These are phyloP conservation scores for Lactarius hengduanensis DNA, from an alignment of 768 basidiomycete species.

Conservation along the genomic window DNA sequence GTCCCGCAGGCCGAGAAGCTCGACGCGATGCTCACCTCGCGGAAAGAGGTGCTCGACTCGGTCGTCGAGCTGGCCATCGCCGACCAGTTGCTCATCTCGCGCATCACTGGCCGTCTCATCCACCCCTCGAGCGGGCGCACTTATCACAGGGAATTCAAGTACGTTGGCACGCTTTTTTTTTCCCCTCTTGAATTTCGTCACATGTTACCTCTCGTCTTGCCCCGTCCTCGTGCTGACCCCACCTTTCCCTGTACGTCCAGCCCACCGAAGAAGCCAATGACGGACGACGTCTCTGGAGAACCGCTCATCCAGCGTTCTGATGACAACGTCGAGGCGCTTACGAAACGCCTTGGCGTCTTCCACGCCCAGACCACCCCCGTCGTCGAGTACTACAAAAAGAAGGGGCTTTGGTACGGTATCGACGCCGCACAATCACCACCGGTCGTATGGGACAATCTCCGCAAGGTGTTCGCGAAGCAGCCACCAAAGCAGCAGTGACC, in stretches of 20 bases:
- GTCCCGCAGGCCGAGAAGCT: slow-evolving; percentile 96
- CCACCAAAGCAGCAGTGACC: slow-evolving; percentile 13
- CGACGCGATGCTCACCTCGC: slow-evolving; percentile 79
- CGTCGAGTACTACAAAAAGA: slow-evolving; percentile 91
- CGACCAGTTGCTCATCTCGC: slow-evolving; percentile 93
- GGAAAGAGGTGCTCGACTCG: slow-evolving; percentile 88
- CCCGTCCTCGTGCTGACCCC: background rate
- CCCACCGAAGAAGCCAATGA: slow-evolving; percentile 95
- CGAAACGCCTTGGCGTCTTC: slow-evolving; percentile 85
- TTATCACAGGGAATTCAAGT: slow-evolving; percentile 97
- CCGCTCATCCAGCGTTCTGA: slow-evolving; percentile 96
- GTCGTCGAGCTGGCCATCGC: slow-evolving; percentile 91
- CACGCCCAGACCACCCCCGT: slow-evolving; percentile 95
- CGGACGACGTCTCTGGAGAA: slow-evolving; percentile 93
- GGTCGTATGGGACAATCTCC: slow-evolving; percentile 86
- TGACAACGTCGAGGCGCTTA: slow-evolving; percentile 94
- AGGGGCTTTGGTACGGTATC: slow-evolving; percentile 85
- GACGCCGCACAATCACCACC: slow-evolving; percentile 93
- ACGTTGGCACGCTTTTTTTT: slow-evolving; percentile 34
- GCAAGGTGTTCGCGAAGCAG: slow-evolving; percentile 57
- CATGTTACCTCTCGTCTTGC: background rate
- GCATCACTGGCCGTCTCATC: slow-evolving; percentile 94
- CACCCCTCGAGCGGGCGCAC: slow-evolving; percentile 87
- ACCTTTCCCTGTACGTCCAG: slow-evolving; percentile 41
- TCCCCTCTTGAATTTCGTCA: background rate